These are phyloP conservation scores for Oryza brachyantha DNA, from an alignment of 176 grass and related monocot species.

Conservation along the genomic window DNA sequence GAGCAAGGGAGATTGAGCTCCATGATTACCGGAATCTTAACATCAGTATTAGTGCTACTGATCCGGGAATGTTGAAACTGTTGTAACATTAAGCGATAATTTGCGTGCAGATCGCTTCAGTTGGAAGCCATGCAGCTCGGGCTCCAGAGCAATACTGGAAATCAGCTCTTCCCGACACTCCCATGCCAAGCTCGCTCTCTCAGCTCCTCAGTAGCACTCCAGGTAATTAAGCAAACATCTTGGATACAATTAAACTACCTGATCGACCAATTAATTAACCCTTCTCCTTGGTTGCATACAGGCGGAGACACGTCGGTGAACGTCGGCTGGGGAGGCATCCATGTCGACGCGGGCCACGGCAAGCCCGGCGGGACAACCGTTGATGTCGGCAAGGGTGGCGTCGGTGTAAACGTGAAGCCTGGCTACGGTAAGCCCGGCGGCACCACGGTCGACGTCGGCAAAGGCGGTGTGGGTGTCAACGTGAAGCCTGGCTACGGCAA, in stretches of 20 bases:
- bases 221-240: constrained; percentile 17
- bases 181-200: constrained; percentile 60
- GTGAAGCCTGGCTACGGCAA: constrained; percentile 40
- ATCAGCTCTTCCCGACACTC: constrained; percentile 49
- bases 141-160: constrained; percentile 61
- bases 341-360: constrained; percentile 43
- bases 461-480: constrained; percentile 44
- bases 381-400: constrained; percentile 27
- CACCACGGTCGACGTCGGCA: constrained; percentile 46
- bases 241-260: background rate
- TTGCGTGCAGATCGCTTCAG: constrained; percentile 41
- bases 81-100: background rate
- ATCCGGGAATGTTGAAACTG: background rate
- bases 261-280: background rate
- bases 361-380: constrained; percentile 28
- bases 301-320: constrained; percentile 52
- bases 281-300: constrained; percentile 10
- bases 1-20: background rate
- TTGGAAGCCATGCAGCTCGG: constrained; percentile 48
- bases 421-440: constrained; percentile 35
- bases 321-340: constrained; percentile 48
- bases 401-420: constrained; percentile 31
- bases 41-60: background rate
- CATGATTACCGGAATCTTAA: background rate
- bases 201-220: constrained; percentile 31